Percentiles rank a stretch among this genome's conserved stretches.
Conservation (phyloP, 495 filamentous ascomycete species). For the Tuber borchii region DNA sequence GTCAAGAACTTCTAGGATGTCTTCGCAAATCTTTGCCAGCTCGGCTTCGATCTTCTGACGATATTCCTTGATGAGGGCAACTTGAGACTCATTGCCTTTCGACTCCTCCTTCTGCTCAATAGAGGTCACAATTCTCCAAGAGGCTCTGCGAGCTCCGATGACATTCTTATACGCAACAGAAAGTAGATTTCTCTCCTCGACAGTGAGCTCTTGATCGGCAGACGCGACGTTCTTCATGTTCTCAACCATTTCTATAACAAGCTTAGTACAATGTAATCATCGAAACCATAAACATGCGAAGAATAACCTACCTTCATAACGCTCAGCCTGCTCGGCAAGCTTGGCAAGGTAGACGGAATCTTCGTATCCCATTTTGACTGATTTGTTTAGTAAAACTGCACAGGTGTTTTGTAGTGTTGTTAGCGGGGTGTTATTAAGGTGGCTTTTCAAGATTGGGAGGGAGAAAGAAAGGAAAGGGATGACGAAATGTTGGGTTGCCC, state of each 20-base stretch:
- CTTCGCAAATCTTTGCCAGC: conserved; percentile 98
- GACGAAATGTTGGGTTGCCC: conserved; percentile 17
- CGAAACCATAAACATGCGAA: conserved; percentile 10
- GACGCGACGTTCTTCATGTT: conserved; percentile 99
- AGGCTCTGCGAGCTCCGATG: conserved; percentile 95
- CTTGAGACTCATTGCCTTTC: conserved; percentile 94
- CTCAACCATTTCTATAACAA: conserved; percentile 88
- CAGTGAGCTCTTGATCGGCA: conserved; percentile 92
- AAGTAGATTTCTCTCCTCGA: conserved; percentile 98
- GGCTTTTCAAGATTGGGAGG: not conserved
- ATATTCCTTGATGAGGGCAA: conserved; percentile 95
- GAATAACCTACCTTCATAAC: conserved; percentile 84
- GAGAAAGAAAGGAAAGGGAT: conserved; percentile 8
- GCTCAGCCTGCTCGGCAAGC: conserved; percentile 99
- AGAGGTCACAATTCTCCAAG: conserved; percentile 99
- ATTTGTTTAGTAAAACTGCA: conserved; percentile 19
- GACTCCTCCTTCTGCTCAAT: conserved; percentile 99
- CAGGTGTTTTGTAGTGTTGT: conserved; percentile 5
- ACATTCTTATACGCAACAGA: conserved; percentile 99
- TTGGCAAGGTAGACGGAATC: conserved; percentile 99
- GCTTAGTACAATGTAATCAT: conserved; percentile 26
- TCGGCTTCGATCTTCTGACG: conserved; percentile 98
- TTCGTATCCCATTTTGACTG: conserved; percentile 90
- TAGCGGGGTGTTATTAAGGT: conserved; percentile 9
- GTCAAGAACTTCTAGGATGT: conserved; percentile 95